Percentiles rank a stretch among this genome's conserved stretches.
phyloP scores from a whole-genome alignment of 768 basidiomycete genomes.

The Fistulinella prunicolor region DNA sequence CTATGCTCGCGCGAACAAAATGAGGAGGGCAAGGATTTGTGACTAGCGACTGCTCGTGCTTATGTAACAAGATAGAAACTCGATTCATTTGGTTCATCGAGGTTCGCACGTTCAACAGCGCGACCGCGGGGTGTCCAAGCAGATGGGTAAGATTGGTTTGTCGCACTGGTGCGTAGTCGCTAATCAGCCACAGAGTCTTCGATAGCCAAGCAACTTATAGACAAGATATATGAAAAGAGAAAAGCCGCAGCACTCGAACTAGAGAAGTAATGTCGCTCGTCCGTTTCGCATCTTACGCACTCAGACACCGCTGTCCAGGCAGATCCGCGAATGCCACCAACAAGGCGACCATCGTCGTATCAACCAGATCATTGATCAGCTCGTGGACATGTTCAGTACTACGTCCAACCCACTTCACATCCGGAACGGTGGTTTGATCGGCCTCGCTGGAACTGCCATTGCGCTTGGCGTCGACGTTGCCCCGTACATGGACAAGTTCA shows the following conservation, averaged over 20 bases:
- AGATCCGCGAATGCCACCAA: slow-evolving; percentile 82
- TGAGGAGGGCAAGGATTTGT: too few relatives aligned
- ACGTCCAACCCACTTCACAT: slow-evolving; percentile 80
- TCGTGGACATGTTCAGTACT: slow-evolving; percentile 91
- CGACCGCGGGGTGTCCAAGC: too few relatives aligned
- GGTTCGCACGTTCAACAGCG: too few relatives aligned
- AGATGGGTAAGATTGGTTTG: slow-evolving; percentile 19
- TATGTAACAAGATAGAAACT: too few relatives aligned
- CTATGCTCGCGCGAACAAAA: too few relatives aligned
- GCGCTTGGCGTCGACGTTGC: slow-evolving; percentile 91
- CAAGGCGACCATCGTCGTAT: slow-evolving; percentile 82
- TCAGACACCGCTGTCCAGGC: slow-evolving; percentile 42
- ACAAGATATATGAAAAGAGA: slow-evolving; percentile 96
- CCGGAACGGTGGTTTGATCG: slow-evolving; percentile 93
- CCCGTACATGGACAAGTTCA: slow-evolving; percentile 91
- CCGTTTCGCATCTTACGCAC: background rate
- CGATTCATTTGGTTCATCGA: too few relatives aligned
- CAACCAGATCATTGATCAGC: slow-evolving; percentile 85
- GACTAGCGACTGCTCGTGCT: too few relatives aligned
- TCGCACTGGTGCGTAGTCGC: background rate
- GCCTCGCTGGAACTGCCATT: slow-evolving; percentile 95
- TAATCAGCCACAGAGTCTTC: slow-evolving; percentile 52
- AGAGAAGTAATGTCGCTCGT: slow-evolving; percentile 65
- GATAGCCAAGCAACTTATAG: slow-evolving; percentile 76
- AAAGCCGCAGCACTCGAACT: slow-evolving; percentile 94